Percentiles rank a stretch among this genome's conserved stretches.
Evolutionary conservation across 768 basidiomycete species (phyloP).

Genomic region (Auriscalpium microsporum): DNA sequence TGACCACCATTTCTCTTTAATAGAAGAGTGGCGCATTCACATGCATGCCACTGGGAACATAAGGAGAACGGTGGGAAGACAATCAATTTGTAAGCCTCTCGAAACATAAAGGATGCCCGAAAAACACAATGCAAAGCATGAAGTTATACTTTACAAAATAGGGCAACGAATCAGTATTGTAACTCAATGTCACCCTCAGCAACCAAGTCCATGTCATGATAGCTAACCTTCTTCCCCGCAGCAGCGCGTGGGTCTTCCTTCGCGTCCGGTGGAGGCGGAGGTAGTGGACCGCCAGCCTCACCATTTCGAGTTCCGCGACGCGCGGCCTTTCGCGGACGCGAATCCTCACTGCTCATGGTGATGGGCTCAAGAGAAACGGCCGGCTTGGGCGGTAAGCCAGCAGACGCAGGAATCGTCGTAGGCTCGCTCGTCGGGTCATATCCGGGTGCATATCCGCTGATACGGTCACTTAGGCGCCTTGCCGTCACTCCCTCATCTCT

Average conservation of each 20-base stretch:
- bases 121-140: constrained; percentile 2
- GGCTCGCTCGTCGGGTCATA: constrained; percentile 33
- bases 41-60: no score
- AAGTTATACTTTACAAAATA: background rate
- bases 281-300: constrained; percentile 41
- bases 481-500: constrained; percentile 52
- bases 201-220: constrained; percentile 92
- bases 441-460: constrained; percentile 64
- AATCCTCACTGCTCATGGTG: constrained; percentile 39
- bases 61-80: no score
- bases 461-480: constrained; percentile 68
- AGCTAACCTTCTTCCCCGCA: constrained; percentile 83
- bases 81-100: no score
- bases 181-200: constrained; percentile 54
- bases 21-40: no score
- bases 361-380: constrained; percentile 35
- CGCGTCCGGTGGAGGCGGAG: constrained; percentile 79
- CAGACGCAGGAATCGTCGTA: constrained; percentile 44
- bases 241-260: constrained; percentile 91
- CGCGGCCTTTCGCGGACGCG: constrained; percentile 27
- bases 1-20: no score
- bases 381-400: constrained; percentile 78
- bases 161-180: constrained; percentile 23
- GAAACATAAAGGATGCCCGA: no score
- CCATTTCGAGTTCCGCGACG: constrained; percentile 25